Percentiles rank a stretch among this genome's conserved stretches.
Evolutionary conservation across 495 filamentous ascomycete species (phyloP).

Genomic region (Neurospora africana): DNA sequence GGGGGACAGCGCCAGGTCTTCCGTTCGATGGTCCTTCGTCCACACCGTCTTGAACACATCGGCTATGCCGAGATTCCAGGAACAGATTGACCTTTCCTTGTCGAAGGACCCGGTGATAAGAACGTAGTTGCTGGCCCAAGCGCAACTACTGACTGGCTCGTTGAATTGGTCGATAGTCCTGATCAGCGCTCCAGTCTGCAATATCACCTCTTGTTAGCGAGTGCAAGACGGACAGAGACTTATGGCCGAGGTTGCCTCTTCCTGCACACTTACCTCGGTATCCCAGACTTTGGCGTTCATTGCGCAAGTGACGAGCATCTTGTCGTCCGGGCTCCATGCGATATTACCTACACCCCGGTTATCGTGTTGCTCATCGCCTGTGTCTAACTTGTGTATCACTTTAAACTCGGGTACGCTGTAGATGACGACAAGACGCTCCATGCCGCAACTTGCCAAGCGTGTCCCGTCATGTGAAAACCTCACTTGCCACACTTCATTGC

Average conservation of each 20-base stretch:
- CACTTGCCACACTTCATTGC: slow-evolving; percentile 78
- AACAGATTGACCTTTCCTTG: slow-evolving; percentile 48
- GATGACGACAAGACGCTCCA: slow-evolving; percentile 63
- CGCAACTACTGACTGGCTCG: slow-evolving; percentile 74
- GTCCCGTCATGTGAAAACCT: slow-evolving; percentile 84
- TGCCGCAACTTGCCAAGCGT: slow-evolving; percentile 71
- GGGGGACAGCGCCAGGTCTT: slow-evolving; percentile 71
- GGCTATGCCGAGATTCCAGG: slow-evolving; percentile 53
- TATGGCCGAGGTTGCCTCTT: neutral
- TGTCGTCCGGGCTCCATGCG: slow-evolving; percentile 87
- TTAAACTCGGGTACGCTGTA: slow-evolving; percentile 68
- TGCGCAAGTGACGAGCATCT: slow-evolving; percentile 71
- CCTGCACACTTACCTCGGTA: slow-evolving; percentile 48
- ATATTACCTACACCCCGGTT: slow-evolving; percentile 57
- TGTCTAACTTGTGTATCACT: slow-evolving; percentile 50
- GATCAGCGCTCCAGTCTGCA: slow-evolving; percentile 59
- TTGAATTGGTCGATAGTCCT: slow-evolving; percentile 55
- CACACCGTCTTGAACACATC: slow-evolving; percentile 43
- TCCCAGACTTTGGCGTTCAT: slow-evolving; percentile 77
- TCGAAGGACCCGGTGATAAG: slow-evolving; percentile 80
- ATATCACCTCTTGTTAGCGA: neutral
- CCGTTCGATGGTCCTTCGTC: slow-evolving; percentile 62
- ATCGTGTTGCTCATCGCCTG: slow-evolving; percentile 54
- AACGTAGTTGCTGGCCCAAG: slow-evolving; percentile 70
- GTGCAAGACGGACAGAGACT: neutral